Percentiles rank a stretch among this genome's conserved stretches.
Evolutionary conservation across 2,329 filamentous ascomycete species (phyloP).

Genomic region (Colletotrichum echinochloae): DNA sequence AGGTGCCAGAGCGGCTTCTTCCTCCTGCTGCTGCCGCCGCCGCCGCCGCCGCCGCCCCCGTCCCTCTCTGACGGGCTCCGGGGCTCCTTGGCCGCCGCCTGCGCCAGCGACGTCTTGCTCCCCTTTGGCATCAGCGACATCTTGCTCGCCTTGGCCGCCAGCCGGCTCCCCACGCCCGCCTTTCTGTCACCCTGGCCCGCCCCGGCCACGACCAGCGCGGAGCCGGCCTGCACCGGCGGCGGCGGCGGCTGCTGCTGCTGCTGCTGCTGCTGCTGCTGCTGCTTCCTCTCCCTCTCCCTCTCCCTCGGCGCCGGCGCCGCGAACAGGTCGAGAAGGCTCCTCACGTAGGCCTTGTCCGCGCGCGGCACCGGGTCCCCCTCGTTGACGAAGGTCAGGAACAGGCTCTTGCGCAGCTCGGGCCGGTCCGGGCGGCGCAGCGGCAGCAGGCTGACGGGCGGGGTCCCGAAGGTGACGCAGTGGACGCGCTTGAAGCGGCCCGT

Average conservation of each 20-base stretch:
- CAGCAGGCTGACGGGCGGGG: conserved; percentile 79
- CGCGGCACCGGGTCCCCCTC: conserved; percentile 86
- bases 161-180: conserved; percentile 10
- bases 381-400: conserved; percentile 86
- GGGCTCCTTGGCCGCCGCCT: conserved; percentile 28
- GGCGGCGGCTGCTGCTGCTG: too few species aligned
- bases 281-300: conserved; percentile 3
- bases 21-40: conserved; percentile 39
- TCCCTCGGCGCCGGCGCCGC: conserved; percentile 66
- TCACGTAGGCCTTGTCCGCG: conserved; percentile 81
- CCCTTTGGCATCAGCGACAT: conserved; percentile 10
- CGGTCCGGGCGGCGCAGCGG: conserved; percentile 72
- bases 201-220: not conserved
- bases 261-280: too few species aligned
- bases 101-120: conserved; percentile 39
- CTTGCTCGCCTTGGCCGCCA: conserved; percentile 16
- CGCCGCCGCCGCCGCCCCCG: conserved; percentile 40
- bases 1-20: conserved; percentile 68
- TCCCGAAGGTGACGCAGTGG: conserved; percentile 89
- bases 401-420: conserved; percentile 67
- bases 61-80: conserved; percentile 44
- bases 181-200: conserved; percentile 33
- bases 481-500: conserved; percentile 80
- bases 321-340: conserved; percentile 78
- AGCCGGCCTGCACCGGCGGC: conserved; percentile 21